A percentile compares a stretch with the other conserved stretches of the same genome.
phyloP scores from a whole-genome alignment of 495 filamentous ascomycete species.

The Penicillium flavigenum region DNA sequence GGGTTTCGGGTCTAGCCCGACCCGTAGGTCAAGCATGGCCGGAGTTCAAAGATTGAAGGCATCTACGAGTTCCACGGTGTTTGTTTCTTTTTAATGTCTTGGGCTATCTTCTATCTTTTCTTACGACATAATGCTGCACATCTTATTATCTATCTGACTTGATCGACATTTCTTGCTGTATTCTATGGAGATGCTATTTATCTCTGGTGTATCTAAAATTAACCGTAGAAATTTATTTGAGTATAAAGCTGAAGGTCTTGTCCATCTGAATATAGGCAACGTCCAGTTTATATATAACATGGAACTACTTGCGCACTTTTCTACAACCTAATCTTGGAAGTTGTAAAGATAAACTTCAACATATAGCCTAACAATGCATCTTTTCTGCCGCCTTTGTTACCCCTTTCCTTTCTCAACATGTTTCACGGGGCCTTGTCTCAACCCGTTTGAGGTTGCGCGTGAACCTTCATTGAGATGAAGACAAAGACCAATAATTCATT shows the following conservation, averaged over 20 bases:
- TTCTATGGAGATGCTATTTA: conserved; percentile 12
- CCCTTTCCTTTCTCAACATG: background rate
- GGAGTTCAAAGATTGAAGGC: conserved; percentile 43
- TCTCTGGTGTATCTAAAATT: conserved; percentile 2
- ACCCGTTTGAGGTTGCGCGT: background rate
- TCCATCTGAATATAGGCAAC: too few relatives aligned
- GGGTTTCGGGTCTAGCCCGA: conserved; percentile 22
- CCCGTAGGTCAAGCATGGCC: conserved; percentile 36
- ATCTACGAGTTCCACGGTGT: conserved; percentile 25
- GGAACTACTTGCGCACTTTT: too few relatives aligned
- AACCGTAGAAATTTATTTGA: background rate
- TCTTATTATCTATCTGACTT: background rate
- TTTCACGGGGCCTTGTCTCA: conserved; percentile 2
- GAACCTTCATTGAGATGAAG: background rate
- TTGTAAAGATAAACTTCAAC: too few relatives aligned
- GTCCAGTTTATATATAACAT: too few relatives aligned
- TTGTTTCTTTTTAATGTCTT: conserved; percentile 17
- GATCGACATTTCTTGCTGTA: conserved; percentile 8
- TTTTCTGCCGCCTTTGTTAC: background rate
- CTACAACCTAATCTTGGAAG: too few relatives aligned
- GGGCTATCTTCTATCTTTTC: conserved; percentile 11
- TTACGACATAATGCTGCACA: conserved; percentile 23
- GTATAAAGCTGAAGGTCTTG: background rate
- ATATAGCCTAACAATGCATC: background rate
- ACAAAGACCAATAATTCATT: background rate